These are phyloP conservation scores for Pestalotiopsis sp. DNA, from an alignment of 2,329 filamentous ascomycete species.

Conservation along the genomic window DNA sequence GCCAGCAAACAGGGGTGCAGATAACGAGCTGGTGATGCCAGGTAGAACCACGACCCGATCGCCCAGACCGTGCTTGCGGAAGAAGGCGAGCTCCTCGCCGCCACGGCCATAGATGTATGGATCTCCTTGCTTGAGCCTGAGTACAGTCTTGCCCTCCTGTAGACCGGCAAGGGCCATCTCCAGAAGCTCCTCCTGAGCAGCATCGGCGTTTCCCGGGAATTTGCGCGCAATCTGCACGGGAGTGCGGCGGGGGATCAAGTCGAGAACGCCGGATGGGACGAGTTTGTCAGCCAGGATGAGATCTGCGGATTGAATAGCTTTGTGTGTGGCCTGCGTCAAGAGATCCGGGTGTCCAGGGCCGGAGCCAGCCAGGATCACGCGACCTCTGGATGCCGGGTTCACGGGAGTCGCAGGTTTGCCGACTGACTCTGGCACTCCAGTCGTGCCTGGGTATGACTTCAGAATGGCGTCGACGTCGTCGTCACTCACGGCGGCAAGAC, in stretches of 20 bases:
- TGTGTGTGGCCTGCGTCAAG: conserved; percentile 79
- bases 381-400: conserved; percentile 48
- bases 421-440: conserved; percentile 17
- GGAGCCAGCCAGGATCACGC: conserved; percentile 86
- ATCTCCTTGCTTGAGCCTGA: conserved; percentile 94
- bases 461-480: conserved; percentile 78
- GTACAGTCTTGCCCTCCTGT: conserved; percentile 71
- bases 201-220: conserved; percentile 95
- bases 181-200: conserved; percentile 87
- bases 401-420: conserved; percentile 18
- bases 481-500: conserved; percentile 79
- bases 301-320: conserved; percentile 74
- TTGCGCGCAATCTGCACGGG: conserved; percentile 92
- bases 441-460: conserved; percentile 61
- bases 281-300: conserved; percentile 86
- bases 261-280: conserved; percentile 81
- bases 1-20: conserved; percentile 83
- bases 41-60: conserved; percentile 74
- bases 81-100: conserved; percentile 88
- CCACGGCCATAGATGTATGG: conserved; percentile 95
- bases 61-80: conserved; percentile 70
- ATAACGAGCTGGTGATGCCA: conserved; percentile 86
- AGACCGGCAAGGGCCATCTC: conserved; percentile 73
- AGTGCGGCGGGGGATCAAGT: conserved; percentile 87
- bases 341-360: conserved; percentile 93